Percentiles rank a stretch among this genome's conserved stretches.
These are phyloP conservation scores for Neofusicoccum sp. DNA, from an alignment of 2,329 filamentous ascomycete species.

Conservation along the genomic window DNA sequence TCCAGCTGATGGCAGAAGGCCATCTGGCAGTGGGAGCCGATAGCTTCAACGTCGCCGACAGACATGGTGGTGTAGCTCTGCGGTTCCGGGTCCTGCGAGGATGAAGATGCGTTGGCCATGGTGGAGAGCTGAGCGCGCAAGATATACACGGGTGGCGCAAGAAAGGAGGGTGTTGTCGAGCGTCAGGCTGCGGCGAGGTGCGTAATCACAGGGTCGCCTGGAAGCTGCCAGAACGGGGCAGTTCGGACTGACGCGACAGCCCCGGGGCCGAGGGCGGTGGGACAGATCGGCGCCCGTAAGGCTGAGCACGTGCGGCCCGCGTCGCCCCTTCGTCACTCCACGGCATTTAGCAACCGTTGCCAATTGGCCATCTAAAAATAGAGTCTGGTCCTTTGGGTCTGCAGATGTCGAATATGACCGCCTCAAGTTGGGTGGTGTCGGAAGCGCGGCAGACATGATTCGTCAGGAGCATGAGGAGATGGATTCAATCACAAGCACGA, in stretches of 20 bases:
- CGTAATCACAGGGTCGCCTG: conserved; percentile 17
- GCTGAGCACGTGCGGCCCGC: conserved; percentile 7
- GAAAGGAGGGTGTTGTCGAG: not conserved
- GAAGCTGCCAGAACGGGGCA: conserved; percentile 21
- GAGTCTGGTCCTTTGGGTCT: too few species aligned
- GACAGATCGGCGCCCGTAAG: conserved; percentile 6
- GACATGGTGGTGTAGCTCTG: conserved; percentile 72
- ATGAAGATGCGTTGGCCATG: not conserved
- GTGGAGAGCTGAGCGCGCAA: not conserved
- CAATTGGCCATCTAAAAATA: too few species aligned
- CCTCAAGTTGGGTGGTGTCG: too few species aligned
- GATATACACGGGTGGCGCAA: conserved; percentile 14
- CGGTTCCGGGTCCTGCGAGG: conserved; percentile 35
- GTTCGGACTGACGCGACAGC: not conserved
- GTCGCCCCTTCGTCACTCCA: too few species aligned
- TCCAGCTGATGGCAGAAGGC: conserved; percentile 92
- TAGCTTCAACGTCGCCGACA: conserved; percentile 75
- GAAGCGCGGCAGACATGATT: too few species aligned
- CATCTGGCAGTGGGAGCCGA: conserved; percentile 90
- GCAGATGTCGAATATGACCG: too few species aligned
- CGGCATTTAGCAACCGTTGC: too few species aligned
- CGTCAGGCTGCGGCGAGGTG: not conserved
- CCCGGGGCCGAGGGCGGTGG: conserved; percentile 8
- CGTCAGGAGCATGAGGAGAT: too few species aligned
- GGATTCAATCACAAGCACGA: too few species aligned